Evolutionary conservation across 371 early-diverging fungal species (phyloP).

Genomic region (Synchytrium microbalum): DNA sequence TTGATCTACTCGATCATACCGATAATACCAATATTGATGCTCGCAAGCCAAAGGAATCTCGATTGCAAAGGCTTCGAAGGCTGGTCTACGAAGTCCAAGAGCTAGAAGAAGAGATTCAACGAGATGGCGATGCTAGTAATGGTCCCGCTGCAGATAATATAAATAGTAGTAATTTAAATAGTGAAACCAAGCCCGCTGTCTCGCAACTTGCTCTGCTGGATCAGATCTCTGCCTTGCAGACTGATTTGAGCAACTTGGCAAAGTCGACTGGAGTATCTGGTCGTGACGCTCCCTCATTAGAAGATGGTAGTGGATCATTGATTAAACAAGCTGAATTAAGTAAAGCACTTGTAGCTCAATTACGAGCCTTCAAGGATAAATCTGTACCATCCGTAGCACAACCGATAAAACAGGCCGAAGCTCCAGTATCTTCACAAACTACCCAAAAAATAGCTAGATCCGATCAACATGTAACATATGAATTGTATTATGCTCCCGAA

Average conservation of each 20-base stretch:
- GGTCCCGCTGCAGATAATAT: constrained; percentile 9
- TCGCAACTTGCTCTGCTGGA: constrained; percentile 53
- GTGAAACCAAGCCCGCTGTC: constrained; percentile 18
- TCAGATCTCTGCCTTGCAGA: constrained; percentile 57
- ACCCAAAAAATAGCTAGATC: neutral
- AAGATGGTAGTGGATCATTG: constrained; percentile 15
- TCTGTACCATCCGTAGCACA: neutral
- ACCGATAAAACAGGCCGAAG: neutral
- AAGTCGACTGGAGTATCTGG: constrained; percentile 6
- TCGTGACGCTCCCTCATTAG: constrained; percentile 13
- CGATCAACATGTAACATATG: constrained; percentile 76
- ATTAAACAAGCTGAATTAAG: constrained; percentile 47
- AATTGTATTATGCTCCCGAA: constrained; percentile 67
- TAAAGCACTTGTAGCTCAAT: constrained; percentile 54
- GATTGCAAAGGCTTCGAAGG: constrained; percentile 65
- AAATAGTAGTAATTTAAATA: constrained; percentile 4
- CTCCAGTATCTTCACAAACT: neutral
- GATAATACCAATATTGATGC: constrained; percentile 12
- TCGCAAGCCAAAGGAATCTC: constrained; percentile 52
- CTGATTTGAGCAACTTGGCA: constrained; percentile 53
- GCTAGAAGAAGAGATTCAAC: constrained; percentile 59
- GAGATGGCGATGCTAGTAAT: constrained; percentile 21
- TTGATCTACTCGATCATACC: constrained; percentile 8
- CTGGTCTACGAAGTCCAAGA: constrained; percentile 77
- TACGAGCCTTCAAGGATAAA: constrained; percentile 50